Base-by-base conservation (phyloP, 2,329 filamentous ascomycete species). In the Aureobasidium mangrovei region DNA sequence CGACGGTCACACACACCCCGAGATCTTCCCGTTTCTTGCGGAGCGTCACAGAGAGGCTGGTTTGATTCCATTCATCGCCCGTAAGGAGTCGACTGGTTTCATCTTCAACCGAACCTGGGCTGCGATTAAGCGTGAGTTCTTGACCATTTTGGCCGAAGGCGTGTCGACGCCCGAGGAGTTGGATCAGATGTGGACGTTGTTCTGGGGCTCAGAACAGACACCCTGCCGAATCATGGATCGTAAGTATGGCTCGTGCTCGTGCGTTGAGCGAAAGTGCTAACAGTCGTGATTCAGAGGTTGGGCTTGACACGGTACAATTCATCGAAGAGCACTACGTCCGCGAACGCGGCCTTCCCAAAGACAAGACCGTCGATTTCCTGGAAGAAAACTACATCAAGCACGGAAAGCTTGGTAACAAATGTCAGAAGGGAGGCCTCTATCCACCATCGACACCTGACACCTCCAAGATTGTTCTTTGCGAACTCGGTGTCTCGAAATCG, bases 81-180 rank as follows among this genome's bases (percentile, higher is more conserved):
- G 68, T 5, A 74, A 72, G 46, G 73, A 80, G 58, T 78, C 76
- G 0, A 77, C 76, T 0, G 74, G 78, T 0, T 75, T 80, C 58
- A 75, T 81, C 38, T 77, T 79, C 60, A 80, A 81, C 49, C 73
- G 78, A 0, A 62, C 80, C 0, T 81, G 78, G 77, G 78, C 78
- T 0, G 78, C 78, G 0, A 69, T 81, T 12, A 80, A 80, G 62
- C 69, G 78, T 3, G 78, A 81, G 58, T 64, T 66, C 0, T 56
- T 80, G 53, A 70, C 63, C 0, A 76, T 80, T 8, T 57, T 81
- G 3, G 68, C 73, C 0, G 77, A 80, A 49, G 77, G 70, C 0
- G 76, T 80, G 0, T 70, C 72, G 0, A 68, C 65, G 0, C 75
- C 78, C 0, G 64, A 71, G 18, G 72, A 78, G 49, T 72, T 80